These are phyloP conservation scores for Tarenaya hassleriana DNA, from an alignment of 345 rosid genomes.

Conservation along the genomic window DNA sequence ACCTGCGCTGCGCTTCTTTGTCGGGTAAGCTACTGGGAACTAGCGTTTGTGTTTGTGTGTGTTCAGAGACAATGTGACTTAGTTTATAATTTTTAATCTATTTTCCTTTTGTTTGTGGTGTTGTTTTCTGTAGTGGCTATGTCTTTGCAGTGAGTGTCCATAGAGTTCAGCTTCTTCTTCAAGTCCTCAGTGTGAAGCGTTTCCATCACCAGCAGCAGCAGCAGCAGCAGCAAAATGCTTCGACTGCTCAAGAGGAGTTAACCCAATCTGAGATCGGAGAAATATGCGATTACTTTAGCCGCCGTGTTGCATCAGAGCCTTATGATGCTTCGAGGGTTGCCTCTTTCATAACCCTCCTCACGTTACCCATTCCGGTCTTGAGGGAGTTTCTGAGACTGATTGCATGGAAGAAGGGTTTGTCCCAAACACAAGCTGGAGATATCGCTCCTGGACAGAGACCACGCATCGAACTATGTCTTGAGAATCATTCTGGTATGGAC, in stretches of 20 bases:
- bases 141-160: slow-evolving; percentile 96
- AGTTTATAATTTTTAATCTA: too few relatives aligned
- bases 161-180: slow-evolving; percentile 98
- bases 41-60: neutral
- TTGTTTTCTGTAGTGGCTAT: slow-evolving; percentile 62
- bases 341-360: slow-evolving; percentile 97
- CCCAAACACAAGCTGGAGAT: slow-evolving; percentile 73
- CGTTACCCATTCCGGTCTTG: slow-evolving; percentile 82
- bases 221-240: slow-evolving; percentile 67
- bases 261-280: slow-evolving; percentile 83
- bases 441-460: slow-evolving; percentile 86
- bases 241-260: slow-evolving; percentile 74
- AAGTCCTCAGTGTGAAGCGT: slow-evolving; percentile 92
- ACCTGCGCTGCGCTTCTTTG: slow-evolving; percentile 96
- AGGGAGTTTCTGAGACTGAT: slow-evolving; percentile 90
- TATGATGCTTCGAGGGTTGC: slow-evolving; percentile 98
- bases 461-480: slow-evolving; percentile 84
- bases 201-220: slow-evolving; percentile 89
- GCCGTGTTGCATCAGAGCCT: slow-evolving; percentile 96
- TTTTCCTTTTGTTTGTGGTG: slow-evolving; percentile 9
- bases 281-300: slow-evolving; percentile 97
- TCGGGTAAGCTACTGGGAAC: slow-evolving; percentile 83
- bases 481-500: slow-evolving; percentile 67
- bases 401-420: slow-evolving; percentile 94
- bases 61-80: too few relatives aligned